Conservation (phyloP, 192 early-diverging fungal species). For the Paraglomus occultum region DNA sequence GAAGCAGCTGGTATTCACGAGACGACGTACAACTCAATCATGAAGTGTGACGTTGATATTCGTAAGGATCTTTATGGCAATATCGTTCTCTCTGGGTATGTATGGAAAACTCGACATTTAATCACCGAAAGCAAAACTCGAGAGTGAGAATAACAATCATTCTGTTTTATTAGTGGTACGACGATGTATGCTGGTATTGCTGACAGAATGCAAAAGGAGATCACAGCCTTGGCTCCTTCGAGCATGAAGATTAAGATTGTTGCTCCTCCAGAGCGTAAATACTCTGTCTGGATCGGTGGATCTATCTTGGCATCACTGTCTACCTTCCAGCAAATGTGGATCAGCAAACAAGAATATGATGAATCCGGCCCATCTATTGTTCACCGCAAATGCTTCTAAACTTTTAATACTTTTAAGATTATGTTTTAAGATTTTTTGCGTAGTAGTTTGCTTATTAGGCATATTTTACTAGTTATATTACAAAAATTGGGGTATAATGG, state of each 20-base stretch:
- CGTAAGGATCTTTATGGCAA: slow-evolving; percentile 95
- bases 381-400: slow-evolving; percentile 97
- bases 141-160: background rate
- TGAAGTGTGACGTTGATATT: slow-evolving; percentile 97
- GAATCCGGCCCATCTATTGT: slow-evolving; percentile 97
- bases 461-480: too few relatives aligned
- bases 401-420: slow-evolving; percentile 22
- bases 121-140: background rate
- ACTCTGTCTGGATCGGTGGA: slow-evolving; percentile 99
- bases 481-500: too few relatives aligned
- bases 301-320: slow-evolving; percentile 96
- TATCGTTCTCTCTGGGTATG: slow-evolving; percentile 83
- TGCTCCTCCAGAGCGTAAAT: slow-evolving; percentile 98
- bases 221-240: slow-evolving; percentile 91
- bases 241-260: slow-evolving; percentile 98
- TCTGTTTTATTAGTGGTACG: slow-evolving; percentile 61
- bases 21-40: slow-evolving; percentile 95
- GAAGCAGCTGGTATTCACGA: slow-evolving; percentile 95
- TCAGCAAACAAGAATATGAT: slow-evolving; percentile 98
- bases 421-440: background rate
- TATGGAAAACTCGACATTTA: background rate
- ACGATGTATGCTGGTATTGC: slow-evolving; percentile 98
- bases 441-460: too few relatives aligned
- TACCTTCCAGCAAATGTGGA: slow-evolving; percentile 99
- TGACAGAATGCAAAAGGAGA: slow-evolving; percentile 98